These are phyloP conservation scores for Neurospora hispaniola DNA, from an alignment of 495 filamentous ascomycete genomes.

Conservation along the genomic window DNA sequence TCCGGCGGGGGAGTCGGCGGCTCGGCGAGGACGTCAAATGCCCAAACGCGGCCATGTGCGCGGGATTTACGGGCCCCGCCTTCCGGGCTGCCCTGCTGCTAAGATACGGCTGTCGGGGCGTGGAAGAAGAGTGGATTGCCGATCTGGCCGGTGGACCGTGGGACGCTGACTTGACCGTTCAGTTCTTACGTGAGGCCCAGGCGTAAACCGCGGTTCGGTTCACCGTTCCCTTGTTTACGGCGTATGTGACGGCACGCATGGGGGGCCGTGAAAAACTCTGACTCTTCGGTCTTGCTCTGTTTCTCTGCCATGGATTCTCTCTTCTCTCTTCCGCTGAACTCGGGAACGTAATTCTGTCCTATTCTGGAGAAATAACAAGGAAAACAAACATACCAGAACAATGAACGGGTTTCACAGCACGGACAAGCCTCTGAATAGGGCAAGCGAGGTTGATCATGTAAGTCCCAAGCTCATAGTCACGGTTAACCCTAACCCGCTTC, in stretches of 20 bases:
- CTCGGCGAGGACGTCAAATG: background rate
- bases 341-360: background rate
- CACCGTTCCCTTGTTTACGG: background rate
- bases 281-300: background rate
- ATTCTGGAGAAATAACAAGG: background rate
- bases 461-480: constrained; percentile 10
- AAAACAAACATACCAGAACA: background rate
- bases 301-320: background rate
- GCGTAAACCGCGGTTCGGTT: background rate
- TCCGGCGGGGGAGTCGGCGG: background rate
- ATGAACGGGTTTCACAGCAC: constrained; percentile 14
- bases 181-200: background rate
- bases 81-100: background rate
- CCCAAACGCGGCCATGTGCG: background rate
- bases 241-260: background rate
- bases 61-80: background rate
- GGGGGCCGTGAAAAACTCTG: background rate
- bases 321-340: background rate
- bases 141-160: background rate
- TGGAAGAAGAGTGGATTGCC: background rate
- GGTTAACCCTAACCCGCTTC: background rate
- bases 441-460: constrained; percentile 36
- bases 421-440: constrained; percentile 17
- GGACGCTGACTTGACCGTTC: background rate
- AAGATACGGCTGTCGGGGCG: background rate